A percentile compares a stretch with the other conserved stretches of the same genome.
These are phyloP conservation scores for Fusarium abutilonis DNA, from an alignment of 2,329 filamentous ascomycete species.

Conservation along the genomic window DNA sequence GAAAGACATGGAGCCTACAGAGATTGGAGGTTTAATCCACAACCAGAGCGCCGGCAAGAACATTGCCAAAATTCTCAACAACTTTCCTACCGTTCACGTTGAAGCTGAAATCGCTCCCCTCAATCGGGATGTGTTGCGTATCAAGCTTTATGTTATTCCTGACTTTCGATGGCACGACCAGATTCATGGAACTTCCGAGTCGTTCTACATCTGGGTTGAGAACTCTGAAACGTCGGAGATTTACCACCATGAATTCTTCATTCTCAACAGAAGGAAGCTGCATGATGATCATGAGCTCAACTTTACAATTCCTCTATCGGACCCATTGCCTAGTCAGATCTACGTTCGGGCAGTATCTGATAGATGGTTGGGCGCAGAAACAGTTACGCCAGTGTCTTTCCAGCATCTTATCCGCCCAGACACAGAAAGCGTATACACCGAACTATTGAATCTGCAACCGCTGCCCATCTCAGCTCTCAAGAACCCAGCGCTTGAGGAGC, in stretches of 20 bases:
- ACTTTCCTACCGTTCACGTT: slow-evolving; percentile 90
- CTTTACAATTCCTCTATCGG: slow-evolving; percentile 94
- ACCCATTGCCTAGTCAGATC: slow-evolving; percentile 93
- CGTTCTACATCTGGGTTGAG: slow-evolving; percentile 99
- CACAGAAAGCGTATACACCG: slow-evolving; percentile 96
- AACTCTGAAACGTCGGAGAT: slow-evolving; percentile 98
- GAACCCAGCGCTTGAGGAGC: slow-evolving; percentile 84
- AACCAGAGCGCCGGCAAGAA: slow-evolving; percentile 88
- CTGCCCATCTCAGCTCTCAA: slow-evolving; percentile 87
- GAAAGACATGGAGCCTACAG: slow-evolving; percentile 90
- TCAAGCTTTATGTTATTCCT: slow-evolving; percentile 84
- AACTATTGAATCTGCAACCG: slow-evolving; percentile 90
- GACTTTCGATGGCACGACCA: slow-evolving; percentile 96
- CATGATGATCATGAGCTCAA: slow-evolving; percentile 97
- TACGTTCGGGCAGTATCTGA: slow-evolving; percentile 96
- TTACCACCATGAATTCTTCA: slow-evolving; percentile 97
- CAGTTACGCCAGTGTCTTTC: slow-evolving; percentile 93
- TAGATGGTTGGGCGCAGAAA: slow-evolving; percentile 95
- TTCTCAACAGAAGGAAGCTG: slow-evolving; percentile 87
- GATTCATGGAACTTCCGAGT: slow-evolving; percentile 92
- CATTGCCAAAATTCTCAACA: slow-evolving; percentile 82
- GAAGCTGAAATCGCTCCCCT: slow-evolving; percentile 95
- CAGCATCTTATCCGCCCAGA: slow-evolving; percentile 97
- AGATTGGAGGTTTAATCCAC: slow-evolving; percentile 91
- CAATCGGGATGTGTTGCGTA: slow-evolving; percentile 93